A percentile compares a stretch with the other conserved stretches of the same genome.
phyloP scores from a whole-genome alignment of 2,329 filamentous ascomycete species.

The Phyllachora maydis region DNA sequence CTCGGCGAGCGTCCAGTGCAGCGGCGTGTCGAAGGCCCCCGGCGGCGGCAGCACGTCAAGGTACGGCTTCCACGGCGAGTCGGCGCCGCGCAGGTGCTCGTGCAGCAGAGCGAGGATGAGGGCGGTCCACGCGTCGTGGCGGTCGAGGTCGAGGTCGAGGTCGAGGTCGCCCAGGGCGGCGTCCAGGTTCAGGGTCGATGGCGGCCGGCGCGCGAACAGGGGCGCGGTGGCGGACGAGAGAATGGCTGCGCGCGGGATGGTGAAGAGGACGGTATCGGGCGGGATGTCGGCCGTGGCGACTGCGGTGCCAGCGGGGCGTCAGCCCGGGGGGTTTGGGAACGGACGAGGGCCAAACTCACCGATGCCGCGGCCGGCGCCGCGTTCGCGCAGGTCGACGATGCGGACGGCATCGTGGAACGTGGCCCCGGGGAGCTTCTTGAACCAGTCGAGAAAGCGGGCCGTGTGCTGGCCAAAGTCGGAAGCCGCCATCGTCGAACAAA shows the following conservation, averaged over 20 bases:
- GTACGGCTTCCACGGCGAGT: conserved; percentile 58
- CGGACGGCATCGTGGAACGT: conserved; percentile 30
- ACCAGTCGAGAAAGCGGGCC: conserved; percentile 38
- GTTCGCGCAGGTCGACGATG: conserved; percentile 28
- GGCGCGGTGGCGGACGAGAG: conserved; percentile 51
- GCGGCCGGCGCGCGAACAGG: conserved; percentile 35
- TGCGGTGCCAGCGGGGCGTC: too few relatives aligned
- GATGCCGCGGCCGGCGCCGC: conserved; percentile 32
- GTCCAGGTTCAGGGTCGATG: conserved; percentile 23
- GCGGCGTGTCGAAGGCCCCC: conserved; percentile 55
- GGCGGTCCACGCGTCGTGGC: conserved; percentile 30
- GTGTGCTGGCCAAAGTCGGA: too few relatives aligned
- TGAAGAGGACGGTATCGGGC: conserved; percentile 61
- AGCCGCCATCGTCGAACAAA: too few relatives aligned
- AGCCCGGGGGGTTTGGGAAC: neutral
- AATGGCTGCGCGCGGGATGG: conserved; percentile 51
- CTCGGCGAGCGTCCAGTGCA: conserved; percentile 68
- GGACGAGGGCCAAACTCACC: conserved; percentile 13
- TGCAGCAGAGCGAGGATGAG: conserved; percentile 65
- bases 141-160: conserved; percentile 12
- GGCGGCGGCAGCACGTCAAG: conserved; percentile 55
- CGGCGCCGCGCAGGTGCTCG: conserved; percentile 37
- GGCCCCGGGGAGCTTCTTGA: conserved; percentile 26
- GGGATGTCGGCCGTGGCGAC: conserved; percentile 51
- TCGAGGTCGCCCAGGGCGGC: conserved; percentile 9